Evolutionary conservation across 805 yeast genomes (phyloP).

Genomic region (Saturnispora kantuleensis): DNA sequence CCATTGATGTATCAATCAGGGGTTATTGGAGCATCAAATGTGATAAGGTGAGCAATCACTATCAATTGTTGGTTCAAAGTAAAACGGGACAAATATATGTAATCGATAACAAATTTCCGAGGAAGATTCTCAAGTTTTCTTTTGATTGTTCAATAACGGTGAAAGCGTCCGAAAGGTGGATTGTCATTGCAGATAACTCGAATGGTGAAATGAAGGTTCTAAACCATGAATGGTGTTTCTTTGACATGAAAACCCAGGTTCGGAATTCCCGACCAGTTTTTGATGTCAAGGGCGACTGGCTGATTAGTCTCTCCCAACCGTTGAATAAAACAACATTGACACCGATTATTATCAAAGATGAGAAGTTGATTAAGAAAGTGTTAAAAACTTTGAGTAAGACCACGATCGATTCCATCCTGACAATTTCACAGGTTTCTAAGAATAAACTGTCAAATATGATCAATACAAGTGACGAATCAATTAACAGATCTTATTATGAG

Average conservation of each 20-base stretch:
- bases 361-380: slow-evolving; percentile 39
- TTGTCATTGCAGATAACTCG: slow-evolving; percentile 14
- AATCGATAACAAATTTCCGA: neutral
- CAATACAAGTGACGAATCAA: neutral
- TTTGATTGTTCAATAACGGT: neutral
- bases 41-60: neutral
- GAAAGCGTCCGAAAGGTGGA: slow-evolving; percentile 5
- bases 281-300: slow-evolving; percentile 41
- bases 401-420: slow-evolving; percentile 34
- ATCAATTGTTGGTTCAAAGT: neutral
- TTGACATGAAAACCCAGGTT: slow-evolving; percentile 13
- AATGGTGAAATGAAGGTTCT: slow-evolving; percentile 14
- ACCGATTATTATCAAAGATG: slow-evolving; percentile 36
- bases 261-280: slow-evolving; percentile 33
- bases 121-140: neutral
- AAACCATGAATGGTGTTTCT: neutral
- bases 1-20: neutral
- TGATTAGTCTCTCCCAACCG: slow-evolving; percentile 26
- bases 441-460: slow-evolving; percentile 31
- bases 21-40: neutral
- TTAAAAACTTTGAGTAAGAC: slow-evolving; percentile 39
- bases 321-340: slow-evolving; percentile 25
- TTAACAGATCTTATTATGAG: slow-evolving; percentile 12
- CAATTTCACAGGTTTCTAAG: slow-evolving; percentile 39
- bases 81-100: neutral